Conservation (phyloP, 345 rosid genomes). For the Trapa incisa region DNA sequence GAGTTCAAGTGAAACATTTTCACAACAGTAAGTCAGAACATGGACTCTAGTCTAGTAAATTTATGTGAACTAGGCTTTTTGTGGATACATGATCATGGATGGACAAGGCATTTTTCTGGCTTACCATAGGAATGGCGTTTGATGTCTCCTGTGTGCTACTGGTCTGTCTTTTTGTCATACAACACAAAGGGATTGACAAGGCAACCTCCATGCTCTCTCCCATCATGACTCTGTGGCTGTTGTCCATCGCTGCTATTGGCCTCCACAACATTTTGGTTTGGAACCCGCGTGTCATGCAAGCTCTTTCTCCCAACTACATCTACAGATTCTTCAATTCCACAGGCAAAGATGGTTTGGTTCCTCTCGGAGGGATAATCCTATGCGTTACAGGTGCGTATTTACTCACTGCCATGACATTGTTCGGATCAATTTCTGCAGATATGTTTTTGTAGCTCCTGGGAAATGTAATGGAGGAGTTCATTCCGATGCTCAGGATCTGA, state of each 20-base stretch:
- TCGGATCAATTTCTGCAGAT: neutral
- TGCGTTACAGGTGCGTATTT: slow-evolving; percentile 59
- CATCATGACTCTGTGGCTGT: slow-evolving; percentile 61
- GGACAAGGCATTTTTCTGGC: neutral
- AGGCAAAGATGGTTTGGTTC: slow-evolving; percentile 74
- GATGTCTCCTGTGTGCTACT: slow-evolving; percentile 47
- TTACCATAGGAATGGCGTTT: slow-evolving; percentile 53
- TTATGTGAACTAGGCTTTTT: neutral
- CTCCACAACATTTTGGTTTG: slow-evolving; percentile 63
- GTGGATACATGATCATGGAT: neutral
- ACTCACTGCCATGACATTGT: neutral
- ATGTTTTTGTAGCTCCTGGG: neutral
- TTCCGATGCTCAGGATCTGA: slow-evolving; percentile 61
- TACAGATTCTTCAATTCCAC: slow-evolving; percentile 52
- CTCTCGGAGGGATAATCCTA: slow-evolving; percentile 72
- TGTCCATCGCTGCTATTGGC: slow-evolving; percentile 54
- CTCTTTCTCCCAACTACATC: slow-evolving; percentile 75
- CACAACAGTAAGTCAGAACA: slow-evolving; percentile 38
- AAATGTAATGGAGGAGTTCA: slow-evolving; percentile 12
- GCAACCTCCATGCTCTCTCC: slow-evolving; percentile 71
- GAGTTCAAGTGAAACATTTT: slow-evolving; percentile 30
- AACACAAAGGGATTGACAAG: slow-evolving; percentile 68
- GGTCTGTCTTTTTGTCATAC: slow-evolving; percentile 84
- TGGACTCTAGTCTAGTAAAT: neutral
- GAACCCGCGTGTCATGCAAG: slow-evolving; percentile 64